phyloP scores from a whole-genome alignment of 441 rosid genomes.

The Croton laevigatus region DNA sequence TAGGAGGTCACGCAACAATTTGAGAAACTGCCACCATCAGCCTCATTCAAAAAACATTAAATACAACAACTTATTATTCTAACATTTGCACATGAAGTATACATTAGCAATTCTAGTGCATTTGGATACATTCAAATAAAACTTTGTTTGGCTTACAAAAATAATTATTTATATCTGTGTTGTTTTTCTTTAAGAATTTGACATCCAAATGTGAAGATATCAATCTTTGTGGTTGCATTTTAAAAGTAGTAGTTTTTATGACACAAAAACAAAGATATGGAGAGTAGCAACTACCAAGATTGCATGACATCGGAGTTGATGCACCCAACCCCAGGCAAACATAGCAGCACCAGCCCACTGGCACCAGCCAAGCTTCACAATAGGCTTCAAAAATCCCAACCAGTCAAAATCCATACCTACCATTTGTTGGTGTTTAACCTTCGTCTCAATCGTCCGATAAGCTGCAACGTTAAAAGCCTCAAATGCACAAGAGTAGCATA shows the following conservation, averaged over 20 bases:
- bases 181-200: no score
- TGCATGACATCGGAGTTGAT: slow-evolving; percentile 55
- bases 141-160: no score
- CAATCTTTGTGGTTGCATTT: neutral
- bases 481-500: slow-evolving; percentile 43
- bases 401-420: slow-evolving; percentile 29
- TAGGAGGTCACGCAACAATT: neutral
- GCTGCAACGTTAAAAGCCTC: slow-evolving; percentile 46
- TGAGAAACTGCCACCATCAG: neutral
- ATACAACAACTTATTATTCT: neutral
- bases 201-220: no score
- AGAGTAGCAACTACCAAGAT: slow-evolving; percentile 46
- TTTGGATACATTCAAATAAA: neutral
- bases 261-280: neutral
- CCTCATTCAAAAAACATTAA: neutral
- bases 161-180: no score
- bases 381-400: slow-evolving; percentile 33
- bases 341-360: slow-evolving; percentile 60
- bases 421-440: slow-evolving; percentile 39
- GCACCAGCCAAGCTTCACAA: slow-evolving; percentile 45
- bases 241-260: neutral
- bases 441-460: slow-evolving; percentile 37
- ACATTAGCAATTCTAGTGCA: neutral
- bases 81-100: neutral
- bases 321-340: slow-evolving; percentile 70